Evolutionary conservation across 2,329 filamentous ascomycete species (phyloP).

Genomic region (Paecilomyces sp.): DNA sequence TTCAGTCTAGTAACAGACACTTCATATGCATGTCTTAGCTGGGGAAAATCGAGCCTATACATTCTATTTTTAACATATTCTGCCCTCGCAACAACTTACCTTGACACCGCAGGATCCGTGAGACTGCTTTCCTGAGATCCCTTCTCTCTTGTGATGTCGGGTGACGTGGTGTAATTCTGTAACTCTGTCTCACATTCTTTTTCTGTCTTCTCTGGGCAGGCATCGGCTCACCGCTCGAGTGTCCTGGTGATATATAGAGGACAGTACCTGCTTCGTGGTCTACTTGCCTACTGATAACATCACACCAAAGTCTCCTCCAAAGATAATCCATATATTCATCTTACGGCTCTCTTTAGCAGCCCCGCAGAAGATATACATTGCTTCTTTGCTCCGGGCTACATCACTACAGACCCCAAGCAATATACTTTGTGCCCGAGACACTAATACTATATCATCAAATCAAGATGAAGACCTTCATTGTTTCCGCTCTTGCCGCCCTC

Average conservation of each 20-base stretch:
- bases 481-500: constrained; percentile 7
- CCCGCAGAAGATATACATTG: neutral
- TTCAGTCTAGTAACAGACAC: neutral
- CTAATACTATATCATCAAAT: neutral
- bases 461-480: constrained; percentile 11
- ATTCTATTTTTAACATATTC: neutral
- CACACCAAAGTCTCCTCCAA: neutral
- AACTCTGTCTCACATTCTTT: neutral
- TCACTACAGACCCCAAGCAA: neutral
- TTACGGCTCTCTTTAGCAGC: neutral
- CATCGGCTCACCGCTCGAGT: neutral
- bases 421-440: neutral
- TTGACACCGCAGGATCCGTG: neutral
- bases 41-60: neutral
- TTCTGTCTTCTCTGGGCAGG: neutral
- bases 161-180: neutral
- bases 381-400: neutral
- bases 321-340: neutral
- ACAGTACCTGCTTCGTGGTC: neutral
- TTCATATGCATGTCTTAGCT: neutral
- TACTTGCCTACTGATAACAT: neutral
- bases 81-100: neutral
- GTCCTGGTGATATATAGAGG: neutral
- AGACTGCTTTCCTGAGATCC: neutral
- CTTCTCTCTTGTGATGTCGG: neutral